Evolutionary conservation across 164 flowering plant species (phyloP), one percentile per base, ranked within the genome.

Genomic region (Nymphaea colorata): DNA sequence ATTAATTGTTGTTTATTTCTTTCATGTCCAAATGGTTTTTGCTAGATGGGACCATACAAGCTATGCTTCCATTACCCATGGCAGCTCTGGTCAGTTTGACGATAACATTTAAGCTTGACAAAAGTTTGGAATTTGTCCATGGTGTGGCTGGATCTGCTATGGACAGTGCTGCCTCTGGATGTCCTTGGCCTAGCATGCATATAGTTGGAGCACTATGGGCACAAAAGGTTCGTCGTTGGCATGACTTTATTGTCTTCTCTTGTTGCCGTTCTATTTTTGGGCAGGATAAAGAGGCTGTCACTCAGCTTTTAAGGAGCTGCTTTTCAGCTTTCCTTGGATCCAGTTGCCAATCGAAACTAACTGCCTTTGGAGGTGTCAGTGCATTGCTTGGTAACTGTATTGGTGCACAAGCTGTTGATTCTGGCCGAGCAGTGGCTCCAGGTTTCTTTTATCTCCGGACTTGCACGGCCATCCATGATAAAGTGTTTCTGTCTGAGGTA

Each of bases 51-150:
- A 63, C 7, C 71, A 67, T 82, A 59, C 73, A 80, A 6, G 71
- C 79, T 53, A 83, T 80, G 80, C 97, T 93, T 76, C 96, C 98
- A 25, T 74, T 93, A 67, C 97, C 98, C 62, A 77, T 91, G 77
- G 98, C 98, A 3, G 96, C 90, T 25, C 79, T 91, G 66, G 86
- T 93, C 43, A 89, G 98, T 78, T 78, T 93, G 73, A 91, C 98
- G 61, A 87, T 93, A 69, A 93, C 97, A 5, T 87, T 83, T 73
- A 91, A 91, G 76, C 86, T 91, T 36, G 92, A 83, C 71, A 86
- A 84, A 75, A 77, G 66, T 69, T 69, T 79, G 68, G 94, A 88
- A 66, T 84, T 83, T 66, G 72, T 81, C 65, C 85, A 83, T 45
- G 82, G 82, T 66, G 84, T 91, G 51, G 82, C 81, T 17, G 97